Base-by-base conservation (phyloP, 345 rosid species). In the Rhizophora apiculata region DNA sequence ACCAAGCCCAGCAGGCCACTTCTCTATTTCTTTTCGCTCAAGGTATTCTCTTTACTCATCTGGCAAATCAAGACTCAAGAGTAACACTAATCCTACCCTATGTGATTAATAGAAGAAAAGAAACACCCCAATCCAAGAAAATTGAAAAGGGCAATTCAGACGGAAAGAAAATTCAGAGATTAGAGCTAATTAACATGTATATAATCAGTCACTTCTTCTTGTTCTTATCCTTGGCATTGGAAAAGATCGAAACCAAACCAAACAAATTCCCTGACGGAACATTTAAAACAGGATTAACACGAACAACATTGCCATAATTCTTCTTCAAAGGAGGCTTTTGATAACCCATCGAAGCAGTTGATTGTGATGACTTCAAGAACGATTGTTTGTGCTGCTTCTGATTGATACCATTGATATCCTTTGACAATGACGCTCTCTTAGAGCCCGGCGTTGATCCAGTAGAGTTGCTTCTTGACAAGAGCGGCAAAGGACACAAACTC, bases 251-350 rank as follows among this genome's bases (percentile, higher is more conserved):
- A 15, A 85, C 85, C 16, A 91, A 71, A 43, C 97, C 93, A 68
- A 91, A 89, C 60, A 91, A 52, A 77, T 84, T 87, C 51, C 81
- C 89, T 0, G 95, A 80, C 20, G 93, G 84, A 72, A 91, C 88
- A 69, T 88, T 89, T 36, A 91, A 60, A 67, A 91, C 90, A 32
- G 96, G 96, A 74, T 78, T 86, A 36, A 91, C 86, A 16, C 80
- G 80, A 27, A 79, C 76, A 46, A 87, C 85, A 49, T 74, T 78
- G 3, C 86, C 88, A 57, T 82, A 83, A 21, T 60, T 80, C 80
- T 88, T 91, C 88, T 81, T 88, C 84, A 91, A 73, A 15, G 96
- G 96, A 7, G 96, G 96, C 76, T 91, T 91, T 54, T 80, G 88
- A 71, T 81, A 68, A 63, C 67, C 68, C 52, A 68, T 60, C 51